phyloP scores from a whole-genome alignment of 371 early-diverging fungal genomes.

The Quaeritorhiza haematococci region DNA sequence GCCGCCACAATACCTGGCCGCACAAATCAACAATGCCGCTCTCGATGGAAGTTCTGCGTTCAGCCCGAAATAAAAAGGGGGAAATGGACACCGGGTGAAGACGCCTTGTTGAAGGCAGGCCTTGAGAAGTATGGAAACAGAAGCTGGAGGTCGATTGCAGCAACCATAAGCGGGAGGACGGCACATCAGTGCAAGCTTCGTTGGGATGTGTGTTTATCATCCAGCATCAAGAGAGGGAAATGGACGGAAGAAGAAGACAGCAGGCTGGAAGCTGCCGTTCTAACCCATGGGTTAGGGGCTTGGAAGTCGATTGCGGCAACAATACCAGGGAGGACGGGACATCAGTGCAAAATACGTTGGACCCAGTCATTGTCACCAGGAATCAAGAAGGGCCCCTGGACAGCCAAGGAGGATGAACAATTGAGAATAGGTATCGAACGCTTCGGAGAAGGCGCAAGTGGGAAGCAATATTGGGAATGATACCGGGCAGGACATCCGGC shows the following conservation, averaged over 20 bases:
- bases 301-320: background rate
- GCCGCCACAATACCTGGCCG: too few species aligned
- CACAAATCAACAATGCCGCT: too few species aligned
- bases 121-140: background rate
- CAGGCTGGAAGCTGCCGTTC: background rate
- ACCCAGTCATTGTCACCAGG: background rate
- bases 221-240: background rate
- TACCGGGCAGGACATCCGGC: background rate
- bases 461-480: background rate
- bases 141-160: background rate
- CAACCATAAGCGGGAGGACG: background rate
- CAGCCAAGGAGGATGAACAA: background rate
- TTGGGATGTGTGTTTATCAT: background rate
- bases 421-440: background rate
- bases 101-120: background rate
- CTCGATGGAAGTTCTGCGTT: too few species aligned
- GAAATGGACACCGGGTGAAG: background rate
- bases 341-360: background rate
- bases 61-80: too few species aligned
- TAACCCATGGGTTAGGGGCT: background rate
- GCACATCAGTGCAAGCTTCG: background rate
- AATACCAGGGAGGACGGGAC: background rate
- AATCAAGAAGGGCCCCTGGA: background rate
- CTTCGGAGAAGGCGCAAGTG: background rate
- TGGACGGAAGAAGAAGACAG: background rate